Evolutionary conservation across 2,329 filamentous ascomycete genomes (phyloP), one percentile per base, ranked within the genome.

Genomic region (Neofusicoccum ribis): DNA sequence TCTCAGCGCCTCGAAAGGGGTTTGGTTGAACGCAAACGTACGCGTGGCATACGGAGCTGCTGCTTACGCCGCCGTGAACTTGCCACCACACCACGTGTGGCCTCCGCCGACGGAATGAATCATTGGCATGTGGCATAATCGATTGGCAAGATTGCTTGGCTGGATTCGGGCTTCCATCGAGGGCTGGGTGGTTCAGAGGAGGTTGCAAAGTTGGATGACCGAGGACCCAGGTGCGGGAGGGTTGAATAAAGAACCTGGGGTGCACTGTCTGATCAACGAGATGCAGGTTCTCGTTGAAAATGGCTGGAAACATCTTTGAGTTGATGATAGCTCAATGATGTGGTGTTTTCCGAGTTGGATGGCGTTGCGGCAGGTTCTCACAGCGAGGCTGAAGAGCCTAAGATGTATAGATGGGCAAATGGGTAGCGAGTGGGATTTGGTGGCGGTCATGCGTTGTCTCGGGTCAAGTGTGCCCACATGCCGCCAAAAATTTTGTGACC

Each of bases 1-100:
- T 1, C 76, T 87, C 5, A 83, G 82, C 11, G 72, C 59, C 1
- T 69, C 66, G 6, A 75, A 80, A 62, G 87, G 89, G 56, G 86
- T 91, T 5, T 92, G 82, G 74, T 72, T 92, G 41, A 92, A 92
- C 73, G 88, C 89, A 1, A 83, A 83, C 11, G 89, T 92, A 9
- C 81, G 88, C 7, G 89, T 91, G 5, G 88, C 83, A 3, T 92
- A 91, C 72, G 86, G 81, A 67, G 73, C 65, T 36, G 62, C 69
- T 3, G 70, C 72, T 3, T 77, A 78, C 61, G 65, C 67, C 17
- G 61, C 47, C 7, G 68, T 73, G 2, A 65, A 72, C 41, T 36
- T 59, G n/a, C 9, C 43, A 6, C 31, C 31, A 9, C 41, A 15
- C 20, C 15, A 27, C 5, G 12, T 5, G 12, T 72, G 68, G 70